Conservation (phyloP, 148 eudicot species). For the Camellia lanceoleosa region DNA sequence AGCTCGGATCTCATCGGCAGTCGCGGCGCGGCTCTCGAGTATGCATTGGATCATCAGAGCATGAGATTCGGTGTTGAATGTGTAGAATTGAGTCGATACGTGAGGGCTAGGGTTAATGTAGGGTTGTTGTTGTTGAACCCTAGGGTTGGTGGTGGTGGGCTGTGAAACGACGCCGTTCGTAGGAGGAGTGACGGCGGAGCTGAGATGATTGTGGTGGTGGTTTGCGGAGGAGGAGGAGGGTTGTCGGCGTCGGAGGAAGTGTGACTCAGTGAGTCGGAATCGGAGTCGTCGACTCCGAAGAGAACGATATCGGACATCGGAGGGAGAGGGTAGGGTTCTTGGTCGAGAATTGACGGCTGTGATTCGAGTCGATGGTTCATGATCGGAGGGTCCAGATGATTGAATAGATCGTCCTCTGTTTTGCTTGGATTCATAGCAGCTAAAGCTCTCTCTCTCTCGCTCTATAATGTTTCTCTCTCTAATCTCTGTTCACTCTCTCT, state of each 20-base stretch:
- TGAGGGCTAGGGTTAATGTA: conserved; percentile 65
- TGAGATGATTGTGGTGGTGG: conserved; percentile 1
- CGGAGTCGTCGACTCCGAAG: conserved; percentile 36
- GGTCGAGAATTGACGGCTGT: conserved; percentile 16
- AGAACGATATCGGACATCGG: conserved; percentile 27
- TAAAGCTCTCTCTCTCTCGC: not conserved
- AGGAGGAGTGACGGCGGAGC: conserved; percentile 3
- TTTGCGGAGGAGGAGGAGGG: conserved; percentile 9
- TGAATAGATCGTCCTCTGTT: conserved; percentile 46
- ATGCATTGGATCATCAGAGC: conserved; percentile 63
- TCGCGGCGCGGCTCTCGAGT: conserved; percentile 46
- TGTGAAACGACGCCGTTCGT: conserved; percentile 17
- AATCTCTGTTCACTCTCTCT: not conserved
- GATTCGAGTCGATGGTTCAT: conserved; percentile 22
- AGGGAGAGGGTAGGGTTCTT: conserved; percentile 29
- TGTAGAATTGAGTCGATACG: conserved; percentile 79
- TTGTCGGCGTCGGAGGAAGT: conserved; percentile 42
- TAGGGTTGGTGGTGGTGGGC: conserved; percentile 17
- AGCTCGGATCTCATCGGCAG: conserved; percentile 63
- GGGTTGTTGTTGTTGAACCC: conserved; percentile 9
- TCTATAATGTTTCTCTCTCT: conserved; percentile 7
- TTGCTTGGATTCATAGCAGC: conserved; percentile 60
- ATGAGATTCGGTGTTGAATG: conserved; percentile 73
- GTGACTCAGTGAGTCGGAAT: conserved; percentile 25
- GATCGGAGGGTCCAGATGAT: conserved; percentile 27